Conservation (phyloP, 116 monocot genomes). For the Cymodocea nodosa region DNA sequence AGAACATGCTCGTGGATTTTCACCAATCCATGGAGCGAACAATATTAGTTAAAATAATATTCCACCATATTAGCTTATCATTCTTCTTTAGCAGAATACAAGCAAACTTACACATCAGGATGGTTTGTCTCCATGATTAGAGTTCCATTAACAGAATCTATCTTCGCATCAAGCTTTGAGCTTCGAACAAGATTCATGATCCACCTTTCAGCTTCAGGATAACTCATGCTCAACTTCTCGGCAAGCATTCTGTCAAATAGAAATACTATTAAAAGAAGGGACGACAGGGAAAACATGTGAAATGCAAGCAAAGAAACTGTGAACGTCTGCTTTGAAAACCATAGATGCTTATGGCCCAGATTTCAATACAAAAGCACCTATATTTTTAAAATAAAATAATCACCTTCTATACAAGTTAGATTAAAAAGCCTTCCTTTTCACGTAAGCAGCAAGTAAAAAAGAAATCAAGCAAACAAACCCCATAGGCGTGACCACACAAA, state of each 20-base stretch:
- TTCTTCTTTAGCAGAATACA: not conserved
- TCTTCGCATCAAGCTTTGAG: slow-evolving; percentile 87
- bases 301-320: too few species aligned
- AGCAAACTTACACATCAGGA: slow-evolving; percentile 61
- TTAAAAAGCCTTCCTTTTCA: too few species aligned
- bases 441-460: too few species aligned
- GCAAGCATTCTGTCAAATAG: slow-evolving; percentile 45
- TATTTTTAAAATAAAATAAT: too few species aligned
- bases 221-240: slow-evolving; percentile 80
- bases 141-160: slow-evolving; percentile 73
- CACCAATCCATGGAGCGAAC: not conserved
- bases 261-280: not conserved
- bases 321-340: too few species aligned
- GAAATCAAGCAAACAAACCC: too few species aligned
- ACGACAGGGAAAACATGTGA: too few species aligned
- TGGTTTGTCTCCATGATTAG: slow-evolving; percentile 59
- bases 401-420: too few species aligned
- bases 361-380: too few species aligned
- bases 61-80: too few species aligned
- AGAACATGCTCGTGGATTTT: not conserved
- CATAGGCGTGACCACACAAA: too few species aligned
- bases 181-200: slow-evolving; percentile 77
- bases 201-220: slow-evolving; percentile 80
- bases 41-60: not conserved
- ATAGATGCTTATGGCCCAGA: too few species aligned